These are phyloP conservation scores for Tricholoma matsutake DNA, from an alignment of 768 basidiomycete species.

Conservation along the genomic window DNA sequence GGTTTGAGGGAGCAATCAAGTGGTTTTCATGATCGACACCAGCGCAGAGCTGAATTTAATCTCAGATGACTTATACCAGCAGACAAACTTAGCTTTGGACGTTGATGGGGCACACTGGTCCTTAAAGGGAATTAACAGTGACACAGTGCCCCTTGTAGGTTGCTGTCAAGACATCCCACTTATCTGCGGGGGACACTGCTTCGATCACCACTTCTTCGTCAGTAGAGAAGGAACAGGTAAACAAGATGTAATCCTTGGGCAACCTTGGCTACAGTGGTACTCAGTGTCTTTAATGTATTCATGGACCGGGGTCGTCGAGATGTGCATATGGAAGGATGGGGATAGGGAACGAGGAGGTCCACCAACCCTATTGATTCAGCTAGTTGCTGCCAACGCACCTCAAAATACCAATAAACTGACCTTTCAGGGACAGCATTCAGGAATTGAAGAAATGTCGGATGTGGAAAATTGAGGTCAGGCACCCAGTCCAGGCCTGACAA, in stretches of 20 bases:
- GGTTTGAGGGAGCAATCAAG: too few species aligned
- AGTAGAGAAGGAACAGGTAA: background rate
- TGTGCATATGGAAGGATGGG: conserved; percentile 18
- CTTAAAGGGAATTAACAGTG: background rate
- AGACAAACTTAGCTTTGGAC: background rate
- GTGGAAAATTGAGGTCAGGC: conserved; percentile 12
- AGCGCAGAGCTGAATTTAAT: background rate
- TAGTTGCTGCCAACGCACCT: background rate
- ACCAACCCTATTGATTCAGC: conserved; percentile 8
- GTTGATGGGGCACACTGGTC: background rate
- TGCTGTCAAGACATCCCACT: conserved; percentile 16
- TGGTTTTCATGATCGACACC: too few species aligned
- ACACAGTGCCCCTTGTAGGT: too few species aligned
- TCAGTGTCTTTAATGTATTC: conserved; percentile 10
- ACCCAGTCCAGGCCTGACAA: conserved; percentile 1
- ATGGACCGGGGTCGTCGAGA: conserved; percentile 9
- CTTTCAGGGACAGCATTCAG: background rate
- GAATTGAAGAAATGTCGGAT: background rate
- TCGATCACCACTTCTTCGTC: conserved; percentile 4
- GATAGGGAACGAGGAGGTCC: background rate
- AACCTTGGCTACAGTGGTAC: conserved; percentile 24
- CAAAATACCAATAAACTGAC: conserved; percentile 1
- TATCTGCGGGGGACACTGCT: conserved; percentile 14
- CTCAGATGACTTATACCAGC: background rate
- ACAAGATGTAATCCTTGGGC: conserved; percentile 19